A percentile compares a stretch with the other conserved stretches of the same genome.
Evolutionary conservation across 208 protist species (phyloP).

Genomic region (Crithidia expoeki): DNA sequence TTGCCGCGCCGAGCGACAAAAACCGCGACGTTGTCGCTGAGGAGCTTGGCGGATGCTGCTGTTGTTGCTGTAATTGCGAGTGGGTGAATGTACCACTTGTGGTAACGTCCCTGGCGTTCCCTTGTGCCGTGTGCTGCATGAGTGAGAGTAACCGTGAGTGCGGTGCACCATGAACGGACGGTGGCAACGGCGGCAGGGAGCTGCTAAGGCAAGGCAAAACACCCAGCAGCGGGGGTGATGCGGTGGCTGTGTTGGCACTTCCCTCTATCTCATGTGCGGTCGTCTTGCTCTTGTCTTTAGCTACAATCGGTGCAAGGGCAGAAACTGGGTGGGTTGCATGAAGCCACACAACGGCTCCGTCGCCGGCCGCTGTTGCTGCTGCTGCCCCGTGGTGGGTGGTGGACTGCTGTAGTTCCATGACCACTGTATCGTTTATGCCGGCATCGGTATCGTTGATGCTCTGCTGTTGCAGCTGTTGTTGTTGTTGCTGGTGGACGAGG

Average conservation of each 20-base stretch:
- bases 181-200: conserved; percentile 9
- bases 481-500: neutral
- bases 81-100: neutral
- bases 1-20: neutral
- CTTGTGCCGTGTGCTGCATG: neutral
- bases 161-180: neutral
- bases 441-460: neutral
- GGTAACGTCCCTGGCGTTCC: neutral
- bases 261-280: neutral
- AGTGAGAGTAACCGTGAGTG: neutral
- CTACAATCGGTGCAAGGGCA: neutral
- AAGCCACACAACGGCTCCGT: neutral
- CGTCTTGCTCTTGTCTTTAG: neutral
- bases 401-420: neutral
- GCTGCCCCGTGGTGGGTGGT: too few relatives aligned
- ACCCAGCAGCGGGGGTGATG: conserved; percentile 2
- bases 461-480: neutral
- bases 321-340: too few relatives aligned
- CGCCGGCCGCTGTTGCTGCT: neutral
- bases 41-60: neutral
- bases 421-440: neutral
- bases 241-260: neutral
- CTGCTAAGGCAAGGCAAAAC: neutral
- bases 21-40: neutral
- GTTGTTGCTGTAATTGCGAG: neutral